Evolutionary conservation across 2,329 filamentous ascomycete genomes (phyloP), one percentile per base, ranked within the genome.

Genomic region (Podosphaera aphanis): DNA sequence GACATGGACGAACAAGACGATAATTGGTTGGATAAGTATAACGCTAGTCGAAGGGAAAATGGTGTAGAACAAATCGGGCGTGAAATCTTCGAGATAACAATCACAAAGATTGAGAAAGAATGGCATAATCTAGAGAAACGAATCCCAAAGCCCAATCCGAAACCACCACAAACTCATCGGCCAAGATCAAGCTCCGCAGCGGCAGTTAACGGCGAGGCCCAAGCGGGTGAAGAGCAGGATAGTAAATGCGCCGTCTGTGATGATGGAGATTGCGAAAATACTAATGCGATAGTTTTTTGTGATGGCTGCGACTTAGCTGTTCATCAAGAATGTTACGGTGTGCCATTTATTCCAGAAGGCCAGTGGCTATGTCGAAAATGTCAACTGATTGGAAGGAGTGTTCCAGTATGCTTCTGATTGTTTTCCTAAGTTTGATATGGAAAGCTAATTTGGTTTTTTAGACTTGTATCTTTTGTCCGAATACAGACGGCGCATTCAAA

Each of bases 1-100:
- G 90, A 98, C 61, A 98, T 98, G 90, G 90, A 98, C 58, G 90
- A 98, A 62, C 90, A 98, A 58, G 90, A 98, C 60, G 85, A 93
- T 53, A 84, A 86, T 64, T 98, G 90, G 90, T 67, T 98, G 21
- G 81, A 90, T 54, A 73, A 76, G 35, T 75, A 88, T 59, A 98
- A 98, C 56, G 64, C 67, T 11, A 76, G 81, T 55, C 75, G 90
- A 48, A 82, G 77, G 58, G 70, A 73, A 20, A 73, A 80, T 52
- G 76, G 79, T 40, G 74, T 83, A 19, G 83, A 92, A 53, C 69
- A 77, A 2, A 90, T 98, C 55, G 92, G 86, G 43, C 83, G 86
- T 18, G 86, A 93, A 50, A 76, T 94, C 44, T 94, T 98, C 57
- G 90, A 98, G 60, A 92, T 95, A 50, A 92, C 86, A 15, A 92